A percentile compares a stretch with the other conserved stretches of the same genome.
Evolutionary conservation across 1,139 yeast species (phyloP).

Genomic region (Debaryomycetaceae sp.): DNA sequence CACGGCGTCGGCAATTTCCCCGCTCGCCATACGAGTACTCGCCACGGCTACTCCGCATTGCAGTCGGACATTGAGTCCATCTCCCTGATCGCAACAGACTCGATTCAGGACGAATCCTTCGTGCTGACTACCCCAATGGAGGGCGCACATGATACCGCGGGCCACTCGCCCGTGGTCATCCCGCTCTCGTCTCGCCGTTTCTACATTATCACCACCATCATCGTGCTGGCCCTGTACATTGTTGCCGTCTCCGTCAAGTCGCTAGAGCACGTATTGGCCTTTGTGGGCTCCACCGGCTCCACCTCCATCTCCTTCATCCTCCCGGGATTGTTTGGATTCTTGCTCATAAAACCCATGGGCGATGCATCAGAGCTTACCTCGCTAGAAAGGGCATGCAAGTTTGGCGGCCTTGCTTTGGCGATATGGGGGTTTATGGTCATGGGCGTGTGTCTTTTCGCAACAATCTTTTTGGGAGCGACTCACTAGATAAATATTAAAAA

Average conservation of each 20-base stretch:
- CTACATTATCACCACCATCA: slow-evolving; percentile 51
- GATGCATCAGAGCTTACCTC: slow-evolving; percentile 24
- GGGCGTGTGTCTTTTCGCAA: slow-evolving; percentile 68
- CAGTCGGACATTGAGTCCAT: slow-evolving; percentile 9
- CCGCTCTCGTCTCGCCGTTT: slow-evolving; percentile 45
- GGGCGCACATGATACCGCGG: slow-evolving; percentile 40
- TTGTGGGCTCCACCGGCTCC: slow-evolving; percentile 93
- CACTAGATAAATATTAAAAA: no score
- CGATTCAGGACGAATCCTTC: slow-evolving; percentile 23
- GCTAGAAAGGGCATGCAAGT: slow-evolving; percentile 37
- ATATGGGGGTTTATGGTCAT: slow-evolving; percentile 74
- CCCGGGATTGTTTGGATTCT: slow-evolving; percentile 84
- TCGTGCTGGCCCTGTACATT: slow-evolving; percentile 52
- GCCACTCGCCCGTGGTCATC: slow-evolving; percentile 40
- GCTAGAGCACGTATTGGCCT: slow-evolving; percentile 75
- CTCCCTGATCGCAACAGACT: slow-evolving; percentile 8
- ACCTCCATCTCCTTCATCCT: slow-evolving; percentile 86
- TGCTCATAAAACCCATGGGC: slow-evolving; percentile 40
- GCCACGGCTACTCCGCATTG: slow-evolving; percentile 8
- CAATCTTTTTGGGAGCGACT: slow-evolving; percentile 52
- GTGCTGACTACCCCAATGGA: slow-evolving; percentile 39
- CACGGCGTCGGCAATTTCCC: slow-evolving; percentile 15
- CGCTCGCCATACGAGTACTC: slow-evolving; percentile 3
- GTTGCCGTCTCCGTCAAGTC: slow-evolving; percentile 74
- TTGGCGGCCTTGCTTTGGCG: slow-evolving; percentile 48